Conservation (phyloP, 352 stramenopile species). For the Pythium scleroteichum region DNA sequence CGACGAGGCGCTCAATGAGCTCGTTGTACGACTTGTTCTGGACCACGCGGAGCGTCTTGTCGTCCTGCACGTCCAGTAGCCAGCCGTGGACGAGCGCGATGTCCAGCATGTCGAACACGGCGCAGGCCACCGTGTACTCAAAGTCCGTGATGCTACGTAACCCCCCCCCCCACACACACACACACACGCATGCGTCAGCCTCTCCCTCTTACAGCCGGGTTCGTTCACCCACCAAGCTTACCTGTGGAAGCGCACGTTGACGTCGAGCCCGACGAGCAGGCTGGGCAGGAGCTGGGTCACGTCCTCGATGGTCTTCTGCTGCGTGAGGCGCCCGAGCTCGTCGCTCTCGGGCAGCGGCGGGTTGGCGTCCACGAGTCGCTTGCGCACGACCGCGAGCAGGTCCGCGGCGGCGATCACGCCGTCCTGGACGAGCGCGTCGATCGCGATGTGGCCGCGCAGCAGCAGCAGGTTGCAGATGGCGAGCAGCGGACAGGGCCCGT, state of each 20-base stretch:
- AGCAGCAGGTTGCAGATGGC: conserved; percentile 96
- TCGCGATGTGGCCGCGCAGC: conserved; percentile 85
- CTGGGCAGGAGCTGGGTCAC: conserved; percentile 91
- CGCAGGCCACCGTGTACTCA: conserved; percentile 95
- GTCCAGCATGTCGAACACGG: conserved; percentile 95
- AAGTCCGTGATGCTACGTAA: conserved; percentile 91
- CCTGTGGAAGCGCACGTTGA: conserved; percentile 97
- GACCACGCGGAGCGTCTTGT: conserved; percentile 76
- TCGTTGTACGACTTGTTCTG: conserved; percentile 97
- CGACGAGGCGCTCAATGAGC: conserved; percentile 93
- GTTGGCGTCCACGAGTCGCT: conserved; percentile 86
- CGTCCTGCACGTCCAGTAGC: conserved; percentile 94
- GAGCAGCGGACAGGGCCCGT: conserved; percentile 97
- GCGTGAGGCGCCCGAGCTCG: conserved; percentile 62
- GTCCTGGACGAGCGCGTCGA: conserved; percentile 59
- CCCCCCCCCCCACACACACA: too few relatives aligned
- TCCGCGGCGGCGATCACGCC: conserved; percentile 88
- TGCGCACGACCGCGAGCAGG: conserved; percentile 90
- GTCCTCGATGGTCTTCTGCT: conserved; percentile 89
- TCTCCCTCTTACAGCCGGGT: too few relatives aligned
- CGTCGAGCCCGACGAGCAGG: conserved; percentile 96
- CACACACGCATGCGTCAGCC: too few relatives aligned
- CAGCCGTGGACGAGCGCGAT: conserved; percentile 97
- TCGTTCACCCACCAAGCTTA: conserved; percentile 25
- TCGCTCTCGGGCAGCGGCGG: conserved; percentile 48